These are phyloP conservation scores for Microbotryum scabiosae DNA, from an alignment of 1,284 basidiomycete species.

Conservation along the genomic window DNA sequence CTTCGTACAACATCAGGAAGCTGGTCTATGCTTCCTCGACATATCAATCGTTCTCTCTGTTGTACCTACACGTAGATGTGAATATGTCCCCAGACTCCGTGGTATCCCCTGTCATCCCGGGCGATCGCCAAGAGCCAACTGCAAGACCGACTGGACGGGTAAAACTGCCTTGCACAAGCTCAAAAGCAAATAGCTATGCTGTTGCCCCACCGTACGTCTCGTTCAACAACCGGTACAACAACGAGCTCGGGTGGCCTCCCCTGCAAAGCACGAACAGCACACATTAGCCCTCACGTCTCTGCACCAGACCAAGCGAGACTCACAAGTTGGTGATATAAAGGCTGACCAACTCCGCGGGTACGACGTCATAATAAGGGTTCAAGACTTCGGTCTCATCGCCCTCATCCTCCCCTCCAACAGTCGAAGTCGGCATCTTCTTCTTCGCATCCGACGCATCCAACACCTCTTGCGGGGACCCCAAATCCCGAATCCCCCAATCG, in stretches of 20 bases:
- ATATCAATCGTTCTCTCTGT: too few species aligned
- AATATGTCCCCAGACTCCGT: too few species aligned
- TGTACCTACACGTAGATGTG: too few species aligned
- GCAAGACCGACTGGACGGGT: too few species aligned
- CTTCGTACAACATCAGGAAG: too few species aligned
- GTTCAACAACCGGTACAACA: conserved; percentile 26
- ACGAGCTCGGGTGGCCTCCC: conserved; percentile 28
- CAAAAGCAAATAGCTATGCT: background rate
- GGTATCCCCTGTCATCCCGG: too few species aligned
- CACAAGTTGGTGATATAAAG: conserved; percentile 79
- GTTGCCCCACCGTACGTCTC: conserved; percentile 28
- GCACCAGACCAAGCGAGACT: background rate
- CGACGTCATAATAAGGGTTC: conserved; percentile 82
- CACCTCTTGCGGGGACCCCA: conserved; percentile 74
- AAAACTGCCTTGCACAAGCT: too few species aligned
- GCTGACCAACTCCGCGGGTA: conserved; percentile 81
- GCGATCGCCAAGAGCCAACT: too few species aligned
- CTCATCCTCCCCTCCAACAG: conserved; percentile 30
- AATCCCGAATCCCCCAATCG: conserved; percentile 69
- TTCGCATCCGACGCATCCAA: conserved; percentile 42
- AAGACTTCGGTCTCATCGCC: conserved; percentile 47
- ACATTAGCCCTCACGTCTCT: background rate
- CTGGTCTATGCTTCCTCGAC: too few species aligned
- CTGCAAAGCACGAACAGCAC: background rate
- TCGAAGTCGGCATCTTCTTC: background rate